Evolutionary conservation across 1,284 basidiomycete species (phyloP).

Genomic region (Exsudoporus floridanus): DNA sequence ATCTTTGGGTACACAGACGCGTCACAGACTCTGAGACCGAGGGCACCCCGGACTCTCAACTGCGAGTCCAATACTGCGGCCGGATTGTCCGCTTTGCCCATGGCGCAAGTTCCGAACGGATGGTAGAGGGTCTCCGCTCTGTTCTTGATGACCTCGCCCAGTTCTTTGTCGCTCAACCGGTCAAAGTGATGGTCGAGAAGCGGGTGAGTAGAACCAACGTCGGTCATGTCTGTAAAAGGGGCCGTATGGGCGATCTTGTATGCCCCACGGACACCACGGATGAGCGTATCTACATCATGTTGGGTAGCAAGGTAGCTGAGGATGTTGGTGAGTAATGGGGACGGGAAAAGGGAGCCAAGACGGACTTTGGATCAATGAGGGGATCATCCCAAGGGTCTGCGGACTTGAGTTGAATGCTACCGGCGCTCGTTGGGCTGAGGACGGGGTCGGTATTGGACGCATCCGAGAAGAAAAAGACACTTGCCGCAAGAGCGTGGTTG

Average conservation of each 20-base stretch:
- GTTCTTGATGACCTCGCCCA: conserved; percentile 44
- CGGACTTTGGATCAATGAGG: conserved; percentile 46
- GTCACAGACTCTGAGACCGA: conserved; percentile 55
- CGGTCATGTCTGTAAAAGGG: conserved; percentile 50
- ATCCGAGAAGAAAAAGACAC: neutral
- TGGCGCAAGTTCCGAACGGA: conserved; percentile 57
- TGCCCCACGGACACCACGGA: conserved; percentile 52
- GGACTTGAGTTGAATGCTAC: conserved; percentile 42
- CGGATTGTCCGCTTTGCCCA: conserved; percentile 42
- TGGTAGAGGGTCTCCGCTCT: conserved; percentile 61
- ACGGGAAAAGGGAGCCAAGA: neutral
- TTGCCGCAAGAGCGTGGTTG: conserved; percentile 25
- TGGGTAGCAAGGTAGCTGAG: conserved; percentile 54
- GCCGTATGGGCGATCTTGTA: conserved; percentile 49
- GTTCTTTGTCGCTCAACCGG: conserved; percentile 42
- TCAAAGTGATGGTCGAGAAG: conserved; percentile 47
- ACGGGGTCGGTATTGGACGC: neutral
- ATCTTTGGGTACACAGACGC: conserved; percentile 59
- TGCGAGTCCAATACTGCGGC: conserved; percentile 49
- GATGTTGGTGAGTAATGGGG: neutral
- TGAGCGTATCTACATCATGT: conserved; percentile 55
- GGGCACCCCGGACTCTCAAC: conserved; percentile 49
- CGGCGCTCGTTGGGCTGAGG: conserved; percentile 45
- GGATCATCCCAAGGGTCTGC: conserved; percentile 43
- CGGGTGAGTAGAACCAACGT: conserved; percentile 39